Evolutionary conservation across 352 stramenopile species (phyloP), one percentile per base, ranked within the genome.

Genomic region (Globisporangium canariense): DNA sequence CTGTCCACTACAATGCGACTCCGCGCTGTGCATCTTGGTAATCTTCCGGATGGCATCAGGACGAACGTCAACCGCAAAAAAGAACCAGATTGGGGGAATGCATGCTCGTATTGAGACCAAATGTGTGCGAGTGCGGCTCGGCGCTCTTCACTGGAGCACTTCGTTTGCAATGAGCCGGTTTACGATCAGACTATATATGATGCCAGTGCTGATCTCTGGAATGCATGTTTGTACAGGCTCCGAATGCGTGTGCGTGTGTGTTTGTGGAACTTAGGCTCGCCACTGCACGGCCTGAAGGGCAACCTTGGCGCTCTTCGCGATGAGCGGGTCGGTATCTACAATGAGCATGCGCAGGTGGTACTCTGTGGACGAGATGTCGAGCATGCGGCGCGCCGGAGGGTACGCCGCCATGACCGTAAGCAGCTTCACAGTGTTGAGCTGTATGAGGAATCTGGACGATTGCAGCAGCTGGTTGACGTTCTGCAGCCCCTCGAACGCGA

Each of bases 381-480:
- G 74, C 56, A 75, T 54, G 10, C 67, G 60, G 4, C 84, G 69
- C 34, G 82, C 84, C 7, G 73, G 69, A 25, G 84, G 84, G 40
- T 83, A 79, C 58, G 84, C 77, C 36, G 82, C 77, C 56, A 91
- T 68, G 41, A 83, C 73, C 4, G 81, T 69, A 50, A 91, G 68
- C 32, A 93, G 62, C 64, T 93, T 91, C 46, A 81, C 65, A 16
- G 75, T 69, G 66, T 90, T 89, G 55, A 93, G 68, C 65, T 90
- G 81, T 50, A 91, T 64, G 38, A 79, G 69, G 41, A 73, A 56
- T 54, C 80, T 83, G 60, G 75, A 68, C 56, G 81, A 75, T 69
- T 90, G 73, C 65, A 93, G 69, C 41, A 93, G 64, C 53, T 87
- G 77, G 49, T 88, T 88, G 43, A 88, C 60, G n/a, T 41, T 68